phyloP scores from a whole-genome alignment of 371 early-diverging fungal genomes.

The Chytridium lagenaria region DNA sequence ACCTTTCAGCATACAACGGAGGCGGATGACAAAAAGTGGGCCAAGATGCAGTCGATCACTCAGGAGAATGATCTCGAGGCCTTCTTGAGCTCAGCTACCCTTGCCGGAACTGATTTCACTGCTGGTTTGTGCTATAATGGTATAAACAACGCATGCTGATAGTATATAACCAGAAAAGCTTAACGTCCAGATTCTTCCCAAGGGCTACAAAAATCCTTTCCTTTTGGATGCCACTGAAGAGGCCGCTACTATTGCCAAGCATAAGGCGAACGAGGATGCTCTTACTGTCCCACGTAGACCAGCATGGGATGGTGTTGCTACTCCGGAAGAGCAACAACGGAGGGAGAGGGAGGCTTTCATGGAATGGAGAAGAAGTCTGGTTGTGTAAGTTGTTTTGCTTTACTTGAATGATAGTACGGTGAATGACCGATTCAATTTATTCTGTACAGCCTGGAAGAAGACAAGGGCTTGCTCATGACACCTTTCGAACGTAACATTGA shows the following conservation, averaged over 20 bases:
- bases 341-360: slow-evolving; percentile 87
- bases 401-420: no score
- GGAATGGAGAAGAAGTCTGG: slow-evolving; percentile 88
- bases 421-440: no score
- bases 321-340: slow-evolving; percentile 80
- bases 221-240: slow-evolving; percentile 82
- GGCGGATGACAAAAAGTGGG: slow-evolving; percentile 78
- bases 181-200: slow-evolving; percentile 85
- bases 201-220: slow-evolving; percentile 76
- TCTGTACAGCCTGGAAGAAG: slow-evolving; percentile 77
- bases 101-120: slow-evolving; percentile 95
- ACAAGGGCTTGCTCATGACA: slow-evolving; percentile 88
- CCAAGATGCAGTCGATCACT: slow-evolving; percentile 92
- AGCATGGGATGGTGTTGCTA: slow-evolving; percentile 86
- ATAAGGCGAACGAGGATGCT: slow-evolving; percentile 72
- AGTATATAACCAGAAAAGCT: slow-evolving; percentile 64
- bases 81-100: slow-evolving; percentile 91
- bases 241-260: slow-evolving; percentile 70
- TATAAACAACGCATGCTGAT: neutral
- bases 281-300: slow-evolving; percentile 75
- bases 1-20: slow-evolving; percentile 83
- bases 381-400: slow-evolving; percentile 31
- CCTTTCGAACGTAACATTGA: slow-evolving; percentile 99
- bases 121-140: slow-evolving; percentile 68
- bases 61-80: slow-evolving; percentile 96